Evolutionary conservation across 495 filamentous ascomycete genomes (phyloP), one percentile per base, ranked within the genome.

Genomic region (Xylaria acuta): DNA sequence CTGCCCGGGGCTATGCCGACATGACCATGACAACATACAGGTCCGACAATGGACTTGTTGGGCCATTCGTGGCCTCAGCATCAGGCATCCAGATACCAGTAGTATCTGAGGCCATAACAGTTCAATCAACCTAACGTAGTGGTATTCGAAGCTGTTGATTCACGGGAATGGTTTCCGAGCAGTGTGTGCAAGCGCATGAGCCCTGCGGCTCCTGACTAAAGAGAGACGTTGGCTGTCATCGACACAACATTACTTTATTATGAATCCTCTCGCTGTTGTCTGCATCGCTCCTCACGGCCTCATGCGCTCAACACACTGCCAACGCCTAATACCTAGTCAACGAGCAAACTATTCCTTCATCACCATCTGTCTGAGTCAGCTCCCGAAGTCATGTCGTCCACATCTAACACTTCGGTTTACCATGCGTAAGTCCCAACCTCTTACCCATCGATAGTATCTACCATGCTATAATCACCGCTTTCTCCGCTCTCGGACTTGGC

Each of bases 11-110:
- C 49, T 43, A 36, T 56, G 65, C 16, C 16, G 25, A 20, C 9
- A 30, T 56, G 43, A 58, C 22, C 36, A 43, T 68, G 65, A 68
- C 45, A 38, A 25, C 65, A 12, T 56, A 41, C 11, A 68, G 45
- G 32, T 41, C 49, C 25, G n/a, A 43, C 16, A 68, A 68, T 41
- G 51, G 22, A 27, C 11, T 12, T 27, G 47, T 25, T 27, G 43
- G 49, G 30, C 36, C 36, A 54, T 56, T 41, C 36, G 34, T 18
- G 51, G 36, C 22, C 47, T 54, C 49, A 43, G 47, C 34, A 58
- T 34, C 34, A 68, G 32, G 32, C 65, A 68, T 18, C 40, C 43
- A 38, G 45, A 16, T 16, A 11, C 32, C 5, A n/a, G 12, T 43
- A 8, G 49, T 56, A 7, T 41, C 22, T 58, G 34, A 25, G 65